Evolutionary conservation across 495 filamentous ascomycete genomes (phyloP), one percentile per base, ranked within the genome.

Genomic region (Penicillium fimorum): DNA sequence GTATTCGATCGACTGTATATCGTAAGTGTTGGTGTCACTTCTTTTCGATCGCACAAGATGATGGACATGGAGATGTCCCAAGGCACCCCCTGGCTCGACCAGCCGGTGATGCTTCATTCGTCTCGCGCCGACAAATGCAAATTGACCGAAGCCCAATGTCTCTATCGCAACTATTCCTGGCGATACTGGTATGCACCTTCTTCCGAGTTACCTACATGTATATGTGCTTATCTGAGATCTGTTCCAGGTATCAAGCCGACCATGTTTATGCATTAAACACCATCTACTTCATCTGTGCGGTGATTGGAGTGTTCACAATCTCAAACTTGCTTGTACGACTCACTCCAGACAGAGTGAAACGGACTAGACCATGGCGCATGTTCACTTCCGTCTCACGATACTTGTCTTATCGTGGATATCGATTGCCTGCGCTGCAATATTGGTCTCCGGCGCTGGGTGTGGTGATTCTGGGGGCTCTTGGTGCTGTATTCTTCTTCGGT

Each of bases 241-340:
- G 35, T 24, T 25, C 20, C 41, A 80, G 78, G 79, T 83, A 82
- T 40, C 50, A 79, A 50, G 76, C 79, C 15, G 80, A 83, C 56
- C 74, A 79, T 57, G 67, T 76, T n/a, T 84, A 78, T 52, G 78
- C 77, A 5, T 64, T 81, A 2, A 69, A 68, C 6, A 81, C 80
- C 0, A 65, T 81, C 5, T 76, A 72, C 32, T 79, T 85, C 55
- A 73, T 81, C 50, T 67, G 76, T 40, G 73, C 69, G 4, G 59
- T 72, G 24, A 76, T 84, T 53, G 71, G 59, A 0, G 40, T 83
- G 9, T 84, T 83, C 54, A 67, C 67, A 1, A 41, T 81, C 12
- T 67, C 67, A 9, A 70, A 76, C 60, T 27, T 66, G 4, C 47
- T 62, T 1, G 57, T 63, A 4, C 29, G 30, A n/a, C 56, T 64